Percentiles rank a stretch among this genome's conserved stretches.
These are phyloP conservation scores for Claviceps digitariae DNA, from an alignment of 2,329 filamentous ascomycete species.

Conservation along the genomic window DNA sequence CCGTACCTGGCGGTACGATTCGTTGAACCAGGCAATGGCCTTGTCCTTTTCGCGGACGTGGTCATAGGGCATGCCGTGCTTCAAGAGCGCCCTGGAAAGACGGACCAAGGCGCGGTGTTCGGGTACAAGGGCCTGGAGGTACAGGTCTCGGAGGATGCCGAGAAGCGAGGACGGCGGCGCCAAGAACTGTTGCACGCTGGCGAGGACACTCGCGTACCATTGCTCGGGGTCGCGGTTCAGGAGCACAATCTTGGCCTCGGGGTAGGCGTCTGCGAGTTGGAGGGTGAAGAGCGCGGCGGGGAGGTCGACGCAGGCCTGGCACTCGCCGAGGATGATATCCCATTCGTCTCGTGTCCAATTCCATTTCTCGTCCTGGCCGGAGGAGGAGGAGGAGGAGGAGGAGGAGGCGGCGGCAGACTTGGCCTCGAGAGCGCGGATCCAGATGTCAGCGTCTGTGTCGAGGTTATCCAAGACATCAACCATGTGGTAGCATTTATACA, in stretches of 20 bases:
- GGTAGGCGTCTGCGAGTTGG: conserved; percentile 21
- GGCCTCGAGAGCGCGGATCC: conserved; percentile 19
- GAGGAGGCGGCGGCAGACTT: conserved; percentile 13
- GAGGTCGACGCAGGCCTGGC: conserved; percentile 39
- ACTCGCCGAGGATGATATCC: conserved; percentile 30
- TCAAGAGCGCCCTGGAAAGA: conserved; percentile 16
- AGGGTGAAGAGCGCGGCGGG: conserved; percentile 39
- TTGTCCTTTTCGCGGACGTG: conserved; percentile 22
- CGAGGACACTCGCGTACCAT: conserved; percentile 21
- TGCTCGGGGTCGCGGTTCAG: conserved; percentile 25
- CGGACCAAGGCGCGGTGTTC: conserved; percentile 11
- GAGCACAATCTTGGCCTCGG: conserved; percentile 25
- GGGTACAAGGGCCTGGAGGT: conserved; percentile 17
- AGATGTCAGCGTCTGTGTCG: conserved; percentile 13
- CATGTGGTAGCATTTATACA: conserved; percentile 20
- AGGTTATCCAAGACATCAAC: conserved; percentile 10
- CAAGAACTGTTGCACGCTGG: conserved; percentile 10
- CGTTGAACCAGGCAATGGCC: conserved; percentile 23
- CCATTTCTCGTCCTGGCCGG: conserved; percentile 14
- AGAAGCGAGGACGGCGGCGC: background rate
- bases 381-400: background rate
- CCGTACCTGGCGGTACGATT: conserved; percentile 23
- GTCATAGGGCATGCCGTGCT: conserved; percentile 15
- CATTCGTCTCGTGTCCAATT: conserved; percentile 25
- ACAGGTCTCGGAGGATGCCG: conserved; percentile 10